Base-by-base conservation (phyloP, 2,329 filamentous ascomycete genomes). In the Fragosphaeria purpurea region DNA sequence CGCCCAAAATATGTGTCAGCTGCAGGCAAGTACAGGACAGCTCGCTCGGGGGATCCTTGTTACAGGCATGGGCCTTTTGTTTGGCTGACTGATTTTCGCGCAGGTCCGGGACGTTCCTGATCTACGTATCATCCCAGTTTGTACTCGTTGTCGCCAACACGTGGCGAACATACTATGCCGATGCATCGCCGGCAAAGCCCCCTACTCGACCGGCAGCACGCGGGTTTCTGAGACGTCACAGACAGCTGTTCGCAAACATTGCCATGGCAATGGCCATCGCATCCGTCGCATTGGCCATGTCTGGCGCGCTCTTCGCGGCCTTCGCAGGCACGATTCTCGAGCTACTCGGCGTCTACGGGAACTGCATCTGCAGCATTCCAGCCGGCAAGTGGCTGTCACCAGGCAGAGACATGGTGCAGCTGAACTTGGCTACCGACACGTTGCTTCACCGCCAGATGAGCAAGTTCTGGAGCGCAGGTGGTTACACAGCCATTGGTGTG, bases 381-480 rank as follows among this genome's bases (percentile, higher is more conserved):
- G 32, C 46, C 7, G n/a, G 46, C 39, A 47, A 34, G 46, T 47
- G 46, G 46, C 32, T 47, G 2, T 13, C 38, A 6, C 46, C 38
- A 4, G 39, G 13, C 30, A 33, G 32, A 22, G 39, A 47, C 32
- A 32, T 33, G 10, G 12, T 47, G 22, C 37, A 33, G 7, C 41
- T 47, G 6, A 41, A 47, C 32, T n/a, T 47, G 30, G 46, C 46
- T n/a, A 41, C 30, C n/a, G 46, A 47, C 12, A 47, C 46, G 6
- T 12, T 35, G 22, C 32, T 47, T 39, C 46, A 47, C 11, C 46
- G 46, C 10, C 39, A 47, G 46, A 47, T 47, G 46, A 47, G 46
- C 39, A 8, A 35, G 4, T 47, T 41, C 46, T 47, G 46, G 46
- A 47, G 46, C 11, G 32, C 38, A 8, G 32, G 38, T 6, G 46